These are phyloP conservation scores for Strigomonas culicis DNA, from an alignment of 208 protist genomes.

Conservation along the genomic window DNA sequence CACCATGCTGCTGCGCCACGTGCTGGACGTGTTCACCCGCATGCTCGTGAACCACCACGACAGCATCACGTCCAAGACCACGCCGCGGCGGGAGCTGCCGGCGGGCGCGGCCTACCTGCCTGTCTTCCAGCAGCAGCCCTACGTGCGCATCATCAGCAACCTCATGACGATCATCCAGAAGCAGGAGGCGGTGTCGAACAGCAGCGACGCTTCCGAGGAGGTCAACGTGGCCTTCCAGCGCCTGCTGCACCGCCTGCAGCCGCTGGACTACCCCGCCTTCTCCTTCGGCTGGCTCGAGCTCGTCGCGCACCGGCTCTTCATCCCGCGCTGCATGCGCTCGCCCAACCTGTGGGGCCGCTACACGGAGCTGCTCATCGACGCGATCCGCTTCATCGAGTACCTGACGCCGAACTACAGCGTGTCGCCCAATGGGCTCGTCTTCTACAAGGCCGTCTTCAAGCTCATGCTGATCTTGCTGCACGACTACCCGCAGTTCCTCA, in stretches of 20 bases:
- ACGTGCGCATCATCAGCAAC: slow-evolving; percentile 94
- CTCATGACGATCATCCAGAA: slow-evolving; percentile 86
- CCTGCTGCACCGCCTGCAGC: slow-evolving; percentile 86
- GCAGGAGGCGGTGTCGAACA: slow-evolving; percentile 34
- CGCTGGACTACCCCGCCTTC: slow-evolving; percentile 94
- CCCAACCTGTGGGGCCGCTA: slow-evolving; percentile 52
- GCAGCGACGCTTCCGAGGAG: slow-evolving; percentile 45
- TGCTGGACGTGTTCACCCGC: slow-evolving; percentile 67
- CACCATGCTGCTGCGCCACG: slow-evolving; percentile 65
- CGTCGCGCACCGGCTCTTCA: slow-evolving; percentile 95
- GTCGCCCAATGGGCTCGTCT: slow-evolving; percentile 68
- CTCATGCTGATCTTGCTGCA: slow-evolving; percentile 97
- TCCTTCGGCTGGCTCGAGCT: slow-evolving; percentile 99
- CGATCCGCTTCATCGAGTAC: slow-evolving; percentile 74
- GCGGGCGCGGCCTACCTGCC: slow-evolving; percentile 55
- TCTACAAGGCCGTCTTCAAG: slow-evolving; percentile 90
- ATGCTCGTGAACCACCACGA: slow-evolving; percentile 81
- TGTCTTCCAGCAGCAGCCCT: slow-evolving; percentile 97
- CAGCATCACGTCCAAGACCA: slow-evolving; percentile 30
- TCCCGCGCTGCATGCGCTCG: slow-evolving; percentile 94
- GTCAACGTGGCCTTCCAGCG: slow-evolving; percentile 89
- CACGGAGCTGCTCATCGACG: slow-evolving; percentile 61
- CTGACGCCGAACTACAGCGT: slow-evolving; percentile 51
- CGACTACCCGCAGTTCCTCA: slow-evolving; percentile 99
- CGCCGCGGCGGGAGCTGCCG: slow-evolving; percentile 30